Evolutionary conservation across 2,329 filamentous ascomycete species (phyloP).

Genomic region (Bertia moriformis): DNA sequence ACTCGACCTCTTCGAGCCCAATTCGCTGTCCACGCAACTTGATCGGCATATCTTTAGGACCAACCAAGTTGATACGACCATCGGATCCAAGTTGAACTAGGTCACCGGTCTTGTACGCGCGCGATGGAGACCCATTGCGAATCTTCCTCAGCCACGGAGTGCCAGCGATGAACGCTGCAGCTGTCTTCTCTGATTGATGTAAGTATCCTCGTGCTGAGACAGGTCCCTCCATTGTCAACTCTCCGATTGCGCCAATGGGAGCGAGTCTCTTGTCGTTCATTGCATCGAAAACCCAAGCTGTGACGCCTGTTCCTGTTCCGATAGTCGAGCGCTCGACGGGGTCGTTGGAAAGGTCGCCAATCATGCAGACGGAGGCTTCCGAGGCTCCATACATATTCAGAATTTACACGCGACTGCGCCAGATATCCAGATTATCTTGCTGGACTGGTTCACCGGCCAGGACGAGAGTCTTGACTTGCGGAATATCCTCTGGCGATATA

Average conservation of each 20-base stretch:
- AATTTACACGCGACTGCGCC: not conserved
- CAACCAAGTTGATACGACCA: conserved; percentile 16
- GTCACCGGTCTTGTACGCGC: conserved; percentile 6
- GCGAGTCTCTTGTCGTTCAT: not conserved
- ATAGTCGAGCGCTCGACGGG: too few relatives aligned
- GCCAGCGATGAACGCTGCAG: not conserved
- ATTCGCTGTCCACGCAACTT: not conserved
- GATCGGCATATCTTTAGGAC: not conserved
- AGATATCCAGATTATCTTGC: not conserved
- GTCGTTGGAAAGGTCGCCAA: too few relatives aligned
- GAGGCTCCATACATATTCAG: not conserved
- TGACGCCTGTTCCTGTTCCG: too few relatives aligned
- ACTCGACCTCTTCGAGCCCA: not conserved
- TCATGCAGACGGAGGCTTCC: not conserved
- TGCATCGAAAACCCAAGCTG: not conserved
- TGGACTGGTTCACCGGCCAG: conserved; percentile 7
- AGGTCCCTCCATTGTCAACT: not conserved
- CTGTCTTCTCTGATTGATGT: not conserved
- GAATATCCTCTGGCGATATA: not conserved
- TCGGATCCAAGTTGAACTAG: conserved; percentile 8
- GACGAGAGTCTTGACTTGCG: not conserved
- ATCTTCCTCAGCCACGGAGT: not conserved
- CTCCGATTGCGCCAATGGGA: not conserved
- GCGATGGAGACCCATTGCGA: conserved; percentile 11
- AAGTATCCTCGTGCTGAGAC: not conserved